These are phyloP conservation scores for Coemansia sp. DNA, from an alignment of 192 early-diverging fungal genomes.

Conservation along the genomic window DNA sequence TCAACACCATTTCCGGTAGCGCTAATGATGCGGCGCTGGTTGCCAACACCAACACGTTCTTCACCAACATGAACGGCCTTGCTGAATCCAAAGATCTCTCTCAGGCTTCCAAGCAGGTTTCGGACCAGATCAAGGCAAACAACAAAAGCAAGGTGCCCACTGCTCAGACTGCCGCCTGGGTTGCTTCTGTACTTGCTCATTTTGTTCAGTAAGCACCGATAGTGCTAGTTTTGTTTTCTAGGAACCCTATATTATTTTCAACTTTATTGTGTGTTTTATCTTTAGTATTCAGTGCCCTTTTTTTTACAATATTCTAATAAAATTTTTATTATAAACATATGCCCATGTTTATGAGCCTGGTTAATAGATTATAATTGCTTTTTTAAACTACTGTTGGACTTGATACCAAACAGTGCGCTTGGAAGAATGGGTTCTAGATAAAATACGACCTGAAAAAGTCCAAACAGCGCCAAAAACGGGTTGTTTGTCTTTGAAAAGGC, in stretches of 20 bases:
- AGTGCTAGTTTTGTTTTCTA: neutral
- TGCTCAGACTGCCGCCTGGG: slow-evolving; percentile 31
- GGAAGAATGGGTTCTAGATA: too few species aligned
- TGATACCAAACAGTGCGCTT: too few species aligned
- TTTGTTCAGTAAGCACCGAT: slow-evolving; percentile 1
- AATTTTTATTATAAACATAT: too few species aligned
- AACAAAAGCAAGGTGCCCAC: slow-evolving; percentile 26
- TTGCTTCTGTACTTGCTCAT: slow-evolving; percentile 24
- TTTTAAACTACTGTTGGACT: too few species aligned
- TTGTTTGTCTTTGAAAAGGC: too few species aligned
- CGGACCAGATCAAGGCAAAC: slow-evolving; percentile 41
- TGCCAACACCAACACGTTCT: slow-evolving; percentile 35
- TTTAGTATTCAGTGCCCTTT: neutral
- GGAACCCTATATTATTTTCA: too few species aligned
- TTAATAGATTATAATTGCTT: too few species aligned
- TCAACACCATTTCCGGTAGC: slow-evolving; percentile 19
- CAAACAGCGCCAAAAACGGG: too few species aligned
- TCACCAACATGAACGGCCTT: slow-evolving; percentile 25
- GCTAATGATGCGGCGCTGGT: slow-evolving; percentile 32
- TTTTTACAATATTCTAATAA: too few species aligned
- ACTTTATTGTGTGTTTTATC: neutral
- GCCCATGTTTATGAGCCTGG: neutral
- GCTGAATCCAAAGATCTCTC: slow-evolving; percentile 13
- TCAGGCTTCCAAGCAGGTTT: slow-evolving; percentile 25
- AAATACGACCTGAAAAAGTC: too few species aligned